Percentiles rank a stretch among this genome's conserved stretches.
phyloP scores from a whole-genome alignment of 2,329 filamentous ascomycete species.

The Trichoderma semiorbis region DNA sequence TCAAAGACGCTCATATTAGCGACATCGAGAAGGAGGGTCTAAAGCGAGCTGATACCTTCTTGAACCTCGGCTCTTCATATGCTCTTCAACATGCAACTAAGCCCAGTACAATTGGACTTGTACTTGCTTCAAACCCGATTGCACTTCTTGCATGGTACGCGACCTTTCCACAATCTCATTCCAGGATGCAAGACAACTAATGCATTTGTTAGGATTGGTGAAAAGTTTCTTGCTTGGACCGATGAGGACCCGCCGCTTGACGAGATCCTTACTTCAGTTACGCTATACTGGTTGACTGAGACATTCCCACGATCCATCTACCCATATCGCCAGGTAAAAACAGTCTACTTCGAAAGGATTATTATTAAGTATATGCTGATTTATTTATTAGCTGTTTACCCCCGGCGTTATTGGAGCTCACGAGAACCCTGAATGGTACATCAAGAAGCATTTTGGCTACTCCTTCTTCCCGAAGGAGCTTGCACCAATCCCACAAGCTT shows the following conservation, averaged over 20 bases:
- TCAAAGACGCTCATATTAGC: background rate
- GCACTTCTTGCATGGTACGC: conserved; percentile 3
- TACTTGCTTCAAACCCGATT: conserved; percentile 5
- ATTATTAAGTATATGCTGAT: background rate
- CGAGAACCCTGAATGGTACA: background rate
- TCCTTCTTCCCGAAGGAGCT: conserved; percentile 8
- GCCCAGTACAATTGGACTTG: conserved; percentile 9
- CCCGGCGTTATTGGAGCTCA: background rate
- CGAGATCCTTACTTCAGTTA: background rate
- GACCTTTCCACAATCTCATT: background rate
- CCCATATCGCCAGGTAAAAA: conserved; percentile 4
- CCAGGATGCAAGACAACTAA: background rate
- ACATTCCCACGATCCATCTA: conserved; percentile 8
- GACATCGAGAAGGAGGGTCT: background rate
- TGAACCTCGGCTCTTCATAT: background rate
- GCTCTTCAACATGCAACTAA: conserved; percentile 8
- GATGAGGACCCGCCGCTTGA: conserved; percentile 1
- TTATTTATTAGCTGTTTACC: background rate
- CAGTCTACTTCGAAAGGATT: background rate
- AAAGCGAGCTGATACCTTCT: background rate
- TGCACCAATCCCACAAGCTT: background rate
- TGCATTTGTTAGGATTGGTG: background rate
- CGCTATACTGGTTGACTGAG: conserved; percentile 10
- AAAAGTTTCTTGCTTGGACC: conserved; percentile 13
- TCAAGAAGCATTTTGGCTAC: conserved; percentile 8